These are phyloP conservation scores for Nemania sp. DNA, from an alignment of 2,329 filamentous ascomycete genomes.

Conservation along the genomic window DNA sequence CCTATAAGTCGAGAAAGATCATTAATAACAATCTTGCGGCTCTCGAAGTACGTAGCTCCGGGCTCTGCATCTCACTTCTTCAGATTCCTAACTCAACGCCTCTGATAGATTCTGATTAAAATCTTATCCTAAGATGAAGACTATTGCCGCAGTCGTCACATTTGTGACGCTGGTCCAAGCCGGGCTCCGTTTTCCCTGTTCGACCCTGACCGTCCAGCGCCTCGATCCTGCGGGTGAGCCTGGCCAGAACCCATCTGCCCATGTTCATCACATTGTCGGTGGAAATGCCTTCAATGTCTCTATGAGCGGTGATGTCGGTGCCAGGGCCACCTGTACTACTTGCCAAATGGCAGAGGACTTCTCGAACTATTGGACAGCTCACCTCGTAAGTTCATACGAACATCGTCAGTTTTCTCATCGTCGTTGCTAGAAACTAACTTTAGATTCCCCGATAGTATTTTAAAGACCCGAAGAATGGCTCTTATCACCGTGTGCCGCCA, in stretches of 20 bases:
- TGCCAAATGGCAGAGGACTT: conserved; percentile 34
- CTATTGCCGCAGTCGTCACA: background rate
- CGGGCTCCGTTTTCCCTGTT: conserved; percentile 27
- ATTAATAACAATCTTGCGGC: too few species aligned
- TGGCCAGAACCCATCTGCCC: conserved; percentile 19
- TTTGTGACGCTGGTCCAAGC: conserved; percentile 15
- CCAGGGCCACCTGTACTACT: conserved; percentile 31
- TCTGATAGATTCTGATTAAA: background rate
- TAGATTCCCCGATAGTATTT: conserved; percentile 16
- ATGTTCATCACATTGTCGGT: conserved; percentile 28
- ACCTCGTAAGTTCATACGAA: conserved; percentile 9
- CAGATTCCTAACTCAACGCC: background rate
- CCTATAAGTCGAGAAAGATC: background rate
- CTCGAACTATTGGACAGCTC: conserved; percentile 32
- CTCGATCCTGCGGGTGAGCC: conserved; percentile 27
- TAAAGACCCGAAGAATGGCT: conserved; percentile 34
- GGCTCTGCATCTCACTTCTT: background rate
- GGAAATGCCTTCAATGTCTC: conserved; percentile 28
- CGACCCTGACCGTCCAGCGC: conserved; percentile 22
- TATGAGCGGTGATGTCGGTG: conserved; percentile 20
- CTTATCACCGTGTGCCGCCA: conserved; percentile 32
- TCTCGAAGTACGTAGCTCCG: too few species aligned
- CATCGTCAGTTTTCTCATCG: background rate
- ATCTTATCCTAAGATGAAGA: conserved; percentile 17
- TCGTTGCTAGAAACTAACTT: background rate